Percentiles rank a stretch among this genome's conserved stretches.
Conservation (phyloP, 1,284 basidiomycete species). For the Laetiporus sulphureus region DNA sequence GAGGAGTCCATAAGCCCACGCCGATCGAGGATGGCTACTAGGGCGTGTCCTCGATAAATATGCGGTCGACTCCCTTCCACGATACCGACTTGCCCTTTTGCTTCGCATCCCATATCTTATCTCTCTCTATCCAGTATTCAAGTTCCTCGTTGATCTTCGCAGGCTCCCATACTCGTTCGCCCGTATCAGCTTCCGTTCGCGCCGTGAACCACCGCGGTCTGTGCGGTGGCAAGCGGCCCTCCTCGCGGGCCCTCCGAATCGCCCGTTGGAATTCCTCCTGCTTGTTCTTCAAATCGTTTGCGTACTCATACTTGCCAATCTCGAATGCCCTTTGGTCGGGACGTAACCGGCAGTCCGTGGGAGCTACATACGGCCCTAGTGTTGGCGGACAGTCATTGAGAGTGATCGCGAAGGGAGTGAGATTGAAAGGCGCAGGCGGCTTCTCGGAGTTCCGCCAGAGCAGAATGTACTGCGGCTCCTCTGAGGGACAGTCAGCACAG, state of each 20-base stretch:
- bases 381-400: constrained; percentile 78
- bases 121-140: constrained; percentile 83
- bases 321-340: constrained; percentile 97
- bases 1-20: not conserved
- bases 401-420: constrained; percentile 92
- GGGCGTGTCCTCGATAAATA: constrained; percentile 66
- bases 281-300: constrained; percentile 80
- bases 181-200: constrained; percentile 77
- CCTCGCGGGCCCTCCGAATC: constrained; percentile 74
- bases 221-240: constrained; percentile 69
- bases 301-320: constrained; percentile 84
- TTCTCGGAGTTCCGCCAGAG: constrained; percentile 95
- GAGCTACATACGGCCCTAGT: constrained; percentile 71
- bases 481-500: constrained; percentile 39
- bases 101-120: constrained; percentile 50
- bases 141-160: constrained; percentile 44
- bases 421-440: constrained; percentile 81
- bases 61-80: constrained; percentile 73
- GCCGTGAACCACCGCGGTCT: constrained; percentile 79
- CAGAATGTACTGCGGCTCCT: constrained; percentile 63
- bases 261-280: constrained; percentile 88
- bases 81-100: constrained; percentile 23
- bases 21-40: constrained; percentile 7
- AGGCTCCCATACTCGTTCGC: constrained; percentile 83
- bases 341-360: constrained; percentile 90